A percentile compares a stretch with the other conserved stretches of the same genome.
phyloP scores from a whole-genome alignment of 192 early-diverging fungal species.

The Podila clonocystis region DNA sequence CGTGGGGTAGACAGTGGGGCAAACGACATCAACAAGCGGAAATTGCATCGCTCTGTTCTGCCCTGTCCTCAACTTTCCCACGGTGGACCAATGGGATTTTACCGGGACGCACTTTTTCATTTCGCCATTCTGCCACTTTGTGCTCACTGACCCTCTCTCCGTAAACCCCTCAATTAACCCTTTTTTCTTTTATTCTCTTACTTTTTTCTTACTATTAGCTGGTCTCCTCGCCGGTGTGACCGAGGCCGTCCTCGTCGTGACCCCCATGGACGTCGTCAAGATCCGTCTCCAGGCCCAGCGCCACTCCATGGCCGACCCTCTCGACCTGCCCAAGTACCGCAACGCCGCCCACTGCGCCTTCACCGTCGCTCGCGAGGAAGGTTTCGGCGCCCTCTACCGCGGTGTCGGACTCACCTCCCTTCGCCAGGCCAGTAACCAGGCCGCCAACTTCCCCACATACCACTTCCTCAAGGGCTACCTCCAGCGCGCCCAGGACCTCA shows the following conservation, averaged over 20 bases:
- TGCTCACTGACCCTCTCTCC: not conserved
- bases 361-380: constrained; percentile 94
- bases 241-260: constrained; percentile 94
- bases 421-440: constrained; percentile 97
- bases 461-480: constrained; percentile 89
- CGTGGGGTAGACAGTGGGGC: no score
- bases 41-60: no score
- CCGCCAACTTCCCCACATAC: constrained; percentile 98
- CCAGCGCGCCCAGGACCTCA: constrained; percentile 68
- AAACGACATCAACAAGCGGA: no score
- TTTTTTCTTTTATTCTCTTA: constrained; percentile 1
- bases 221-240: constrained; percentile 93
- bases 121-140: constrained; percentile 50
- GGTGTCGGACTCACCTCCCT: constrained; percentile 94
- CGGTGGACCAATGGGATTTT: no score
- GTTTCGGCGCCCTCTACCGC: constrained; percentile 88
- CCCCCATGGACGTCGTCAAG: constrained; percentile 99
- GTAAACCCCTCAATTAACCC: constrained; percentile 4
- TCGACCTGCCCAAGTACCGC: constrained; percentile 96
- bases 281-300: constrained; percentile 97
- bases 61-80: no score
- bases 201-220: constrained; percentile 58
- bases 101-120: not conserved
- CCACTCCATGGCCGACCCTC: constrained; percentile 95
- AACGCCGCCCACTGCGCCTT: constrained; percentile 93